These are phyloP conservation scores for Melampsora larici-populina DNA, from an alignment of 1,284 basidiomycete genomes.

Conservation along the genomic window DNA sequence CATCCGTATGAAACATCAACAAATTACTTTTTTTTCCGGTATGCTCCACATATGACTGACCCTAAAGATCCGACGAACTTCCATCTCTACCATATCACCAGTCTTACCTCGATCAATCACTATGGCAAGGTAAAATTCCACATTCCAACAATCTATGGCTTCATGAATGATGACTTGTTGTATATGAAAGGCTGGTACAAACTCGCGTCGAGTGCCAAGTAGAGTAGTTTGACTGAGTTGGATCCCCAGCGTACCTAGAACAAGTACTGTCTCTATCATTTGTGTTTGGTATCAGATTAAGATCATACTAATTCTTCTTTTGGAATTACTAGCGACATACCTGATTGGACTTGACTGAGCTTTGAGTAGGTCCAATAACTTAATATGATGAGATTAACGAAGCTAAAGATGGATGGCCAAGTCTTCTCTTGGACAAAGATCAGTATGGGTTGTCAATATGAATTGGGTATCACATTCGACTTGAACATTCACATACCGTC, in stretches of 20 bases:
- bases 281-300: background rate
- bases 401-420: conserved; percentile 20
- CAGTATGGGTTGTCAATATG: background rate
- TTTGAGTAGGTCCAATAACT: conserved; percentile 8
- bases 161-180: conserved; percentile 40
- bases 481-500: background rate
- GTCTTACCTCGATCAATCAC: conserved; percentile 10
- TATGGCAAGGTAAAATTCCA: conserved; percentile 33
- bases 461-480: background rate
- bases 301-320: background rate
- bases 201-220: background rate
- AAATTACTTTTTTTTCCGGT: background rate
- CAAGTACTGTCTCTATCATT: conserved; percentile 24
- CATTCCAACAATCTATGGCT: conserved; percentile 37
- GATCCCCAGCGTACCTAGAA: conserved; percentile 25
- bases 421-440: background rate
- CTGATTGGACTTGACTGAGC: conserved; percentile 15
- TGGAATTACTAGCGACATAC: background rate
- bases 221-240: conserved; percentile 26
- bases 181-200: conserved; percentile 27
- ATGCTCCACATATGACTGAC: background rate
- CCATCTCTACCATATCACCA: background rate
- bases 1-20: background rate
- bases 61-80: background rate
- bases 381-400: background rate